Conservation (phyloP, 176 grass and related monocot genomes). For the Oryza australiensis region DNA sequence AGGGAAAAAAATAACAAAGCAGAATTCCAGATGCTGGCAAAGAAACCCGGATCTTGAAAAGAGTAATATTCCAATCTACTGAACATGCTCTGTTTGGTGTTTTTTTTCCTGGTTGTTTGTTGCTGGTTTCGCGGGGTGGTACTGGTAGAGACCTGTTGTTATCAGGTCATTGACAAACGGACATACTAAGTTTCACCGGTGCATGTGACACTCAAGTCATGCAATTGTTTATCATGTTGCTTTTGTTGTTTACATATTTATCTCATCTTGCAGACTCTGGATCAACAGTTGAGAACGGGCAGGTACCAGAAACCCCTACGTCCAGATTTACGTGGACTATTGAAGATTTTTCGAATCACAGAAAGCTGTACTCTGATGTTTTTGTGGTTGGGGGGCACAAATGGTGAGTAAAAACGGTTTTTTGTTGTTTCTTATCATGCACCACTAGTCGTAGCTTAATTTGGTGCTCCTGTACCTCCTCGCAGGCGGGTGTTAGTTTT, state of each 20-base stretch:
- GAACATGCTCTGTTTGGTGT: constrained; percentile 11
- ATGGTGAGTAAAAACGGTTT: constrained; percentile 45
- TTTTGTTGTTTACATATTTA: constrained; percentile 16
- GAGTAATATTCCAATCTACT: not conserved
- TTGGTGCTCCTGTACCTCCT: constrained; percentile 25
- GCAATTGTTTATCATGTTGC: not conserved
- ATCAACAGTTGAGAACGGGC: constrained; percentile 40
- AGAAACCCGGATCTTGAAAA: constrained; percentile 19
- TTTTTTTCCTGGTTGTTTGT: constrained; percentile 1
- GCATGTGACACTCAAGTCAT: not conserved
- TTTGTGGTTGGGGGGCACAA: constrained; percentile 61
- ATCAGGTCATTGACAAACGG: not conserved
- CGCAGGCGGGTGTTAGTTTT: constrained; percentile 68
- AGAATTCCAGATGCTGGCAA: not conserved
- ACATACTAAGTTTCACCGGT: not conserved
- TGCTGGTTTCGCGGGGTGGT: not conserved
- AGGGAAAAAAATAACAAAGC: not conserved
- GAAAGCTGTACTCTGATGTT: constrained; percentile 54
- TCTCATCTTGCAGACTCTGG: constrained; percentile 41
- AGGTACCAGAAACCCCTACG: constrained; percentile 49
- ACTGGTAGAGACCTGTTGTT: constrained; percentile 7
- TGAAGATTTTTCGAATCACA: constrained; percentile 44
- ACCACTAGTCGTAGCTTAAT: constrained; percentile 6
- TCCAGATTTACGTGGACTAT: constrained; percentile 68
- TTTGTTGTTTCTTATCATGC: not conserved